These are phyloP conservation scores for Cordyceps tenuipes DNA, from an alignment of 2,329 filamentous ascomycete genomes.

Conservation along the genomic window DNA sequence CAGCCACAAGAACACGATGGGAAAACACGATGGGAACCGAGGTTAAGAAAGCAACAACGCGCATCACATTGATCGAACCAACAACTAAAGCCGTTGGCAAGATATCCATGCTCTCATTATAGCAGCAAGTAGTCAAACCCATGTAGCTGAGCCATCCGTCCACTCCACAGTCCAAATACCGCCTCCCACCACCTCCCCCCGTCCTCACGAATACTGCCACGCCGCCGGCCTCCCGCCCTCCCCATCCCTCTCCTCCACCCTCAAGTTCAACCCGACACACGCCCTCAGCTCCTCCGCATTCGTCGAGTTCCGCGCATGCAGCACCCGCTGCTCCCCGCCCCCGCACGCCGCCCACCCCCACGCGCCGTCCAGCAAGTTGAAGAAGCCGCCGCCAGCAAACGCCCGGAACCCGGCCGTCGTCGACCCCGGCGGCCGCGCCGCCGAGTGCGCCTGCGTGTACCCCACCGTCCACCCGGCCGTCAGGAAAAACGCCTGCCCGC, in stretches of 20 bases:
- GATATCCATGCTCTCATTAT: no score
- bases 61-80: no score
- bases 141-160: no score
- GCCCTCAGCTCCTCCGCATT: neutral
- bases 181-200: neutral
- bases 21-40: no score
- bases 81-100: no score
- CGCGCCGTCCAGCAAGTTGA: conserved; percentile 17
- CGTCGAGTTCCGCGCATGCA: conserved; percentile 10
- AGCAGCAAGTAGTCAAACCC: no score
- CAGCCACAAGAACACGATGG: no score
- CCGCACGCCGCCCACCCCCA: conserved; percentile 11
- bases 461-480: conserved; percentile 21
- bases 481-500: conserved; percentile 26
- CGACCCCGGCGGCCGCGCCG: conserved; percentile 21
- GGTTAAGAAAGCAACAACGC: no score
- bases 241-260: neutral
- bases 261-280: conserved; percentile 10
- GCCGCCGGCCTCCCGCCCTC: neutral
- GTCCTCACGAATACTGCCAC: conserved; percentile 10
- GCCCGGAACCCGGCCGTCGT: conserved; percentile 20
- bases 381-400: conserved; percentile 23
- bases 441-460: conserved; percentile 28
- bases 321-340: neutral
- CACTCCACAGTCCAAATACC: no score